Percentiles rank a stretch among this genome's conserved stretches.
phyloP scores from a whole-genome alignment of 208 protist genomes.

The Trypanosoma congolense region DNA sequence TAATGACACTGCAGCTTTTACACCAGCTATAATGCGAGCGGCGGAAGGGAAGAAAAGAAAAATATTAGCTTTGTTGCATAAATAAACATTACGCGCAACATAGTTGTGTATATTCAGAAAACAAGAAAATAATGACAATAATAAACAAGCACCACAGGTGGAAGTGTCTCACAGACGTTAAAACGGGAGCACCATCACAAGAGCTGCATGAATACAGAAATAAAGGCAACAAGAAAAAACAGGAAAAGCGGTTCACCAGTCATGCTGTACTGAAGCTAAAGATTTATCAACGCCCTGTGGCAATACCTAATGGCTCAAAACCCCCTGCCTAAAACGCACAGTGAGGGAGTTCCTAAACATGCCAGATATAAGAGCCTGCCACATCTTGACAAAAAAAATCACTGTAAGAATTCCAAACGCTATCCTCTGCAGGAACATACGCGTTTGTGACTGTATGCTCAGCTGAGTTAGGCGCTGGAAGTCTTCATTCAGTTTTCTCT shows the following conservation, averaged over 20 bases:
- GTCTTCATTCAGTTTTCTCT: constrained; percentile 84
- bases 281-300: background rate
- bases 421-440: constrained; percentile 70
- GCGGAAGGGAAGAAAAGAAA: background rate
- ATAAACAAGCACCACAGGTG: no score
- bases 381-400: constrained; percentile 78
- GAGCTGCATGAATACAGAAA: no score
- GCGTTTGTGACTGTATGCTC: constrained; percentile 72
- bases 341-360: constrained; percentile 70
- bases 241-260: constrained; percentile 1
- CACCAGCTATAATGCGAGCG: background rate
- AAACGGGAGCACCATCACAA: no score
- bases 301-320: constrained; percentile 35
- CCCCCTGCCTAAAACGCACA: constrained; percentile 52
- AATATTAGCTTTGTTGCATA: no score
- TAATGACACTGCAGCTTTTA: background rate
- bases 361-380: constrained; percentile 61
- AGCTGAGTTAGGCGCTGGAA: constrained; percentile 83
- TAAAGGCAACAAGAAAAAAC: no score
- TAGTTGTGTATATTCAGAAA: no score
- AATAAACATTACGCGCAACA: no score
- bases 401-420: constrained; percentile 41
- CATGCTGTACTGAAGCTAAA: background rate
- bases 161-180: no score
- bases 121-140: no score